Evolutionary conservation across 345 rosid species (phyloP).

Genomic region (Microthlaspi erraticum): DNA sequence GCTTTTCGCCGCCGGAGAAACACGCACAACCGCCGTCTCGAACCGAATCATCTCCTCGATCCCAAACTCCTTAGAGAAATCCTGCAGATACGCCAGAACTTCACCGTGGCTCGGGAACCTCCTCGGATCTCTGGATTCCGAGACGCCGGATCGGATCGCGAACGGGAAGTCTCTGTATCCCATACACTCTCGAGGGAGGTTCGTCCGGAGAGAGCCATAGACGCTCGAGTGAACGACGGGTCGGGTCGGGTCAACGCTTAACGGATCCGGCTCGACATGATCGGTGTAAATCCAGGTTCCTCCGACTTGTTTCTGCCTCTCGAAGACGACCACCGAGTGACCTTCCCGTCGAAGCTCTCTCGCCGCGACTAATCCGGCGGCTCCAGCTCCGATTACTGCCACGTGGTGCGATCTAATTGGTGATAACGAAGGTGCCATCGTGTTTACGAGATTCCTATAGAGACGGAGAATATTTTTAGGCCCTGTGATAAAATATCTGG

Average conservation of each 20-base stretch:
- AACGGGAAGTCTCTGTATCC: slow-evolving; percentile 82
- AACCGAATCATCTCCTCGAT: slow-evolving; percentile 67
- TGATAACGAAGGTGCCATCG: slow-evolving; percentile 45
- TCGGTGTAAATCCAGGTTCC: slow-evolving; percentile 82
- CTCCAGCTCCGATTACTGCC: slow-evolving; percentile 88
- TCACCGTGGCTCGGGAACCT: slow-evolving; percentile 77
- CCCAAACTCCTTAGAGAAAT: slow-evolving; percentile 65
- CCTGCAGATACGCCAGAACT: slow-evolving; percentile 65
- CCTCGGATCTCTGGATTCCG: slow-evolving; percentile 59
- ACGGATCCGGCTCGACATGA: slow-evolving; percentile 65
- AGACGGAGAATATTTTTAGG: slow-evolving; percentile 7
- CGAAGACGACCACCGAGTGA: slow-evolving; percentile 76
- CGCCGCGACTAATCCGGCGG: slow-evolving; percentile 78
- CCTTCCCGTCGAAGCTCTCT: slow-evolving; percentile 83
- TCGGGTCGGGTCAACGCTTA: slow-evolving; percentile 67
- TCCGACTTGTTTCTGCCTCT: slow-evolving; percentile 65
- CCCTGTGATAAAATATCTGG: neutral
- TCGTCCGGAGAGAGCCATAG: slow-evolving; percentile 83
- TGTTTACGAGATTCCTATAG: slow-evolving; percentile 13
- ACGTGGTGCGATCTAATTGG: slow-evolving; percentile 58
- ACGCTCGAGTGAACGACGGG: slow-evolving; percentile 66
- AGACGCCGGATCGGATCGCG: slow-evolving; percentile 35
- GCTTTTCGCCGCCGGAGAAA: slow-evolving; percentile 28
- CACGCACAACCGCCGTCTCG: slow-evolving; percentile 60
- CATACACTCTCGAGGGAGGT: slow-evolving; percentile 87